Conservation (phyloP, 176 grass and related monocot genomes). For the Melocanna baccifera region DNA sequence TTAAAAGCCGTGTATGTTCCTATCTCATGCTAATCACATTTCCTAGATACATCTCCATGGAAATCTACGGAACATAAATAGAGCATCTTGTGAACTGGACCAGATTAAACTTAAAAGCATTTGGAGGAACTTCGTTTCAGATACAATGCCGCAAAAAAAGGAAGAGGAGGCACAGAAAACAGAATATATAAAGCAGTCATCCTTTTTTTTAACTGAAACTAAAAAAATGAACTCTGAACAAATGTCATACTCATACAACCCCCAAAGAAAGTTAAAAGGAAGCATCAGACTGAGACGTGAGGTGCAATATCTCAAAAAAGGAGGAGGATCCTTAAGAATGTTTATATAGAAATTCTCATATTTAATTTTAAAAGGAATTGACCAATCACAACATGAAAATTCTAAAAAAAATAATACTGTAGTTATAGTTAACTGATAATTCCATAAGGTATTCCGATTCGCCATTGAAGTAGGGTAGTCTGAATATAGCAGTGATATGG, state of each 20-base stretch:
- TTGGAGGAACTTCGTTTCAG: background rate
- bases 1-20: background rate
- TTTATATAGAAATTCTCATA: background rate
- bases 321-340: background rate
- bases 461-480: background rate
- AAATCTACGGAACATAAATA: conserved; percentile 1
- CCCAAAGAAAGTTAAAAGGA: background rate
- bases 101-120: background rate
- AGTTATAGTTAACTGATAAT: background rate
- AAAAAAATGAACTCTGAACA: background rate
- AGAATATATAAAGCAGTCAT: background rate
- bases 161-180: background rate
- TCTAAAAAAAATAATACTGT: background rate
- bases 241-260: background rate
- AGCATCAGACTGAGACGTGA: background rate
- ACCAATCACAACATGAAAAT: background rate
- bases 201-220: background rate
- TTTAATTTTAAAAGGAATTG: background rate
- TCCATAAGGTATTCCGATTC: background rate
- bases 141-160: background rate
- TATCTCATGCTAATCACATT: background rate
- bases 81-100: background rate
- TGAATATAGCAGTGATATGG: background rate
- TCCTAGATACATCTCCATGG: background rate
- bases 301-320: background rate